Percentiles rank a stretch among this genome's conserved stretches.
phyloP scores from a whole-genome alignment of 371 early-diverging fungal genomes.

The Circinella minor region DNA sequence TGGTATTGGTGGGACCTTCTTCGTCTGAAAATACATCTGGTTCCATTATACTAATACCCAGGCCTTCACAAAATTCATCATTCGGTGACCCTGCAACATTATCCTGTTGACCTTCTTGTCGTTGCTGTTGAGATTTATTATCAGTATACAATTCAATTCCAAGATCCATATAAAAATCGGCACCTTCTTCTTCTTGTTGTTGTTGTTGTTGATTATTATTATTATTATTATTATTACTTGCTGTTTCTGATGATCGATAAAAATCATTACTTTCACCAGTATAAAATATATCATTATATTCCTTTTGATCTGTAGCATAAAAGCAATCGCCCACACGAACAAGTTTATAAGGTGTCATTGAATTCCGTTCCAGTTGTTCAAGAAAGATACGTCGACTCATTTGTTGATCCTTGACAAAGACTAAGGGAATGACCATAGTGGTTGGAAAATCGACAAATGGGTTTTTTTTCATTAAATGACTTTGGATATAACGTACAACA shows the following conservation, averaged over 20 bases:
- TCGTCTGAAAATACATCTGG: constrained; percentile 21
- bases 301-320: constrained; percentile 57
- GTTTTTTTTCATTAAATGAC: constrained; percentile 65
- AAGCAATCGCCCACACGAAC: constrained; percentile 64
- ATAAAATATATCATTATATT: constrained; percentile 4
- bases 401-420: constrained; percentile 60
- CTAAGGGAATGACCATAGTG: constrained; percentile 60
- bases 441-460: constrained; percentile 73
- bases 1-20: neutral
- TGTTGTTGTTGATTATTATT: no score
- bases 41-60: constrained; percentile 50
- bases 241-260: constrained; percentile 15
- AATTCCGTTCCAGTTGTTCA: constrained; percentile 57
- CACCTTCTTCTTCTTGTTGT: constrained; percentile 6
- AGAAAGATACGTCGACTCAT: constrained; percentile 61
- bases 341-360: constrained; percentile 56
- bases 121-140: neutral
- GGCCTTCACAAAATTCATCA: constrained; percentile 52
- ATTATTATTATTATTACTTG: neutral
- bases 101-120: neutral
- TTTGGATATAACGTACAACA: constrained; percentile 64
- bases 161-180: constrained; percentile 6
- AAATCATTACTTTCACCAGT: constrained; percentile 9
- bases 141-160: constrained; percentile 5
- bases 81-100: neutral